Conservation (phyloP, 257 asterid species). For the Datura wrightii region DNA sequence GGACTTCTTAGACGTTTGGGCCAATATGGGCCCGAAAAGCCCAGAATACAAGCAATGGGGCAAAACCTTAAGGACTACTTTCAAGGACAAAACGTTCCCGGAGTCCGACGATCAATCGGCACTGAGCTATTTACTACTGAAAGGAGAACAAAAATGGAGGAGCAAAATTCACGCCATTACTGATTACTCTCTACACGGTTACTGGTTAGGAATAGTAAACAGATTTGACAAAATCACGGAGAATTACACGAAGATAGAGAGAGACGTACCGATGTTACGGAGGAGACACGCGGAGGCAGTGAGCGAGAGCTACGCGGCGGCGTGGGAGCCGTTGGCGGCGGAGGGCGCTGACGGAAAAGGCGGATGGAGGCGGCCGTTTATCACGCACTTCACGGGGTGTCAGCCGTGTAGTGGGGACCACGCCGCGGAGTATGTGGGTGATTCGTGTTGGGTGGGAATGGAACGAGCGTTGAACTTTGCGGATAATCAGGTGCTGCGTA, state of each 20-base stretch:
- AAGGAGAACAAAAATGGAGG: constrained; percentile 63
- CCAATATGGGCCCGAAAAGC: constrained; percentile 75
- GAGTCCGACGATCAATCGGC: constrained; percentile 83
- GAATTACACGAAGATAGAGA: constrained; percentile 49
- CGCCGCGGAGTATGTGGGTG: constrained; percentile 58
- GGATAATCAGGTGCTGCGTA: constrained; percentile 71
- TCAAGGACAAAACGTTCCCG: constrained; percentile 64
- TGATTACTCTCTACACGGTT: constrained; percentile 70
- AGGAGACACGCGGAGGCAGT: constrained; percentile 77
- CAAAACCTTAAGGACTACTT: constrained; percentile 46
- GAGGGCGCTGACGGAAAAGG: constrained; percentile 40
- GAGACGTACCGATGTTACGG: constrained; percentile 39
- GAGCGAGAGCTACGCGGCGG: constrained; percentile 49
- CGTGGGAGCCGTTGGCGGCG: constrained; percentile 42
- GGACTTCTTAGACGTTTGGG: constrained; percentile 80
- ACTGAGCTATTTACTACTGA: constrained; percentile 61
- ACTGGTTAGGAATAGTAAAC: constrained; percentile 68
- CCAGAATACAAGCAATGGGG: constrained; percentile 67
- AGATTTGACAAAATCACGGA: constrained; percentile 40
- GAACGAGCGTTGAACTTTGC: constrained; percentile 75
- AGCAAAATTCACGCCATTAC: constrained; percentile 72
- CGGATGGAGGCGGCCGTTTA: constrained; percentile 69
- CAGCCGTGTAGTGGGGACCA: constrained; percentile 87
- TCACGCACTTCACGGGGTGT: constrained; percentile 89
- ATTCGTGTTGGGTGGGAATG: constrained; percentile 66